These are phyloP conservation scores for Wickerhamiella bombiphila DNA, from an alignment of 805 yeast genomes.

Conservation along the genomic window DNA sequence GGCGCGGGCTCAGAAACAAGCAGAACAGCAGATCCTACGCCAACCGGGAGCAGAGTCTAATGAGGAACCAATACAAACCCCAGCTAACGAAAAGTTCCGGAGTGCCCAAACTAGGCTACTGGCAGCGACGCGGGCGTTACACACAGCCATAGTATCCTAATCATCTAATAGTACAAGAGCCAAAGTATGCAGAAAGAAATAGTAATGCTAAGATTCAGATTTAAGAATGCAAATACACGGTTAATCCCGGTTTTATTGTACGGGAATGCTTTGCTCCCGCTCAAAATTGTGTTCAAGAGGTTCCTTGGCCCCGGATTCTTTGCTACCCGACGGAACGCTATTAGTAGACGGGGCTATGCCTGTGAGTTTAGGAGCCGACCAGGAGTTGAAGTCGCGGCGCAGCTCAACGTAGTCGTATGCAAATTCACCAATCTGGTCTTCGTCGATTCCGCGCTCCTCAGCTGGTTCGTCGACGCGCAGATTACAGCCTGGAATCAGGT, in stretches of 20 bases:
- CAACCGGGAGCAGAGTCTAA: neutral
- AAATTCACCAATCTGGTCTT: slow-evolving; percentile 94
- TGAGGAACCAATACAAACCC: neutral
- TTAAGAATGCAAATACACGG: too few species aligned
- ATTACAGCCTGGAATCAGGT: slow-evolving; percentile 68
- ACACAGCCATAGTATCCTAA: neutral
- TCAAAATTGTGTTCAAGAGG: too few species aligned
- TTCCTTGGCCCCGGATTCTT: neutral
- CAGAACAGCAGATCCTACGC: neutral
- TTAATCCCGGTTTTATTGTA: too few species aligned
- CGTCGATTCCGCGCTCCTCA: slow-evolving; percentile 84
- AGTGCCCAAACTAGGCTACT: neutral
- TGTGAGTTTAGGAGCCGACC: slow-evolving; percentile 21
- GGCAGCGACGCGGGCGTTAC: neutral
- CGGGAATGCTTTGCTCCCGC: too few species aligned
- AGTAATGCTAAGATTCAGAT: neutral
- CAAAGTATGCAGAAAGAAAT: neutral
- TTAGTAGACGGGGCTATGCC: neutral
- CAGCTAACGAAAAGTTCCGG: neutral
- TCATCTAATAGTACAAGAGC: neutral
- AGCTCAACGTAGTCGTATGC: slow-evolving; percentile 98
- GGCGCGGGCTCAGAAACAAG: neutral
- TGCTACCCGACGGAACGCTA: neutral
- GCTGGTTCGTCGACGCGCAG: slow-evolving; percentile 72
- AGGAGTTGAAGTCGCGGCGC: slow-evolving; percentile 58